Percentiles rank a stretch among this genome's conserved stretches.
Evolutionary conservation across 495 filamentous ascomycete species (phyloP).

Genomic region (Penicillium coffeae): DNA sequence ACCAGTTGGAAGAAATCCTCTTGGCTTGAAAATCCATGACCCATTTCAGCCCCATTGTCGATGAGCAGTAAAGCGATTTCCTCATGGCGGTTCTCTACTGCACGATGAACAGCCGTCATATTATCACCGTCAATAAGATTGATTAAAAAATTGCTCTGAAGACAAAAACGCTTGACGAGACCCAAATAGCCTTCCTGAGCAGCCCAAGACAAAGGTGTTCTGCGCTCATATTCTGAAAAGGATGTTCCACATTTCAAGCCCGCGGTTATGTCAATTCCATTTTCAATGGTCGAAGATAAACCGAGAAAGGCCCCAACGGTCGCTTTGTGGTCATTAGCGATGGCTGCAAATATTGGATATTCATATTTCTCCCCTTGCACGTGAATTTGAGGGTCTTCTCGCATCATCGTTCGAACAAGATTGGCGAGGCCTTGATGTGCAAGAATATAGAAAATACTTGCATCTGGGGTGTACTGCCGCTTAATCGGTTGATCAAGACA

Average conservation of each 20-base stretch:
- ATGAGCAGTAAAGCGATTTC: background rate
- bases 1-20: background rate
- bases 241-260: constrained; percentile 10
- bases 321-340: constrained; percentile 23
- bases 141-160: background rate
- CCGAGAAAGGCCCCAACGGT: constrained; percentile 26
- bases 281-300: constrained; percentile 1
- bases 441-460: constrained; percentile 45
- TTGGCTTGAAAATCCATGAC: no score
- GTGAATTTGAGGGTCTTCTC: constrained; percentile 20
- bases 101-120: background rate
- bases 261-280: constrained; percentile 12
- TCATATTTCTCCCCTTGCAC: constrained; percentile 33
- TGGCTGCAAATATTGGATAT: constrained; percentile 42
- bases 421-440: constrained; percentile 36
- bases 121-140: background rate
- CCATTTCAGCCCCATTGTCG: background rate
- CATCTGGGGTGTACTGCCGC: constrained; percentile 26
- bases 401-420: constrained; percentile 31
- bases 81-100: background rate
- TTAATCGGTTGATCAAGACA: constrained; percentile 25
- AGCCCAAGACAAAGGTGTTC: constrained; percentile 25
- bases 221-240: background rate
- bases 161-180: constrained; percentile 15
- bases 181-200: constrained; percentile 6